Evolutionary conservation across 1,284 basidiomycete genomes (phyloP).

Genomic region (Phylloboletellus chloephorus): DNA sequence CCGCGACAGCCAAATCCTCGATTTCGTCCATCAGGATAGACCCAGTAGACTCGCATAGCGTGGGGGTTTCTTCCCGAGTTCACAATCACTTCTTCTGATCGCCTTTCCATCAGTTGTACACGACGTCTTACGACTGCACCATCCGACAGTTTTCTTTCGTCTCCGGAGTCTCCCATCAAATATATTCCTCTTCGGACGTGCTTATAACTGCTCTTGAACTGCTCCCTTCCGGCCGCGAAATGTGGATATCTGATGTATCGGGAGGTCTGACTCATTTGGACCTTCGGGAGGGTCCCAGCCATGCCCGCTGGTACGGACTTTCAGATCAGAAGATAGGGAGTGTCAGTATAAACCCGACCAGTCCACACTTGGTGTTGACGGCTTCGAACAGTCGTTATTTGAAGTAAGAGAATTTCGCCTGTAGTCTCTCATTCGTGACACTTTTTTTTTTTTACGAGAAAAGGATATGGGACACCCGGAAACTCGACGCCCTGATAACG

Average conservation of each 20-base stretch:
- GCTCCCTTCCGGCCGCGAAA: conserved; percentile 58
- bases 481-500: conserved; percentile 42
- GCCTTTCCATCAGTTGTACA: conserved; percentile 51
- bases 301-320: conserved; percentile 55
- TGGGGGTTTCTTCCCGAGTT: conserved; percentile 29
- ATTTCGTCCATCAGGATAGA: conserved; percentile 72
- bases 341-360: conserved; percentile 67
- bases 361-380: conserved; percentile 61
- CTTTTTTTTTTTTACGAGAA: conserved; percentile 1
- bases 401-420: conserved; percentile 43
- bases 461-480: conserved; percentile 75
- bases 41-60: conserved; percentile 65
- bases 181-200: conserved; percentile 54
- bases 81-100: conserved; percentile 2
- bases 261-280: conserved; percentile 72
- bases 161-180: conserved; percentile 60
- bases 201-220: conserved; percentile 66
- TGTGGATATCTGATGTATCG: conserved; percentile 71
- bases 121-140: conserved; percentile 73
- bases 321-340: conserved; percentile 70
- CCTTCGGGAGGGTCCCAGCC: conserved; percentile 54
- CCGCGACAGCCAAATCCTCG: conserved; percentile 68
- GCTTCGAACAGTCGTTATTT: conserved; percentile 66
- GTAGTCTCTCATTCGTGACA: background rate
- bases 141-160: conserved; percentile 65